Conservation (phyloP, 257 asterid genomes). For the Linderniella brevidens region DNA sequence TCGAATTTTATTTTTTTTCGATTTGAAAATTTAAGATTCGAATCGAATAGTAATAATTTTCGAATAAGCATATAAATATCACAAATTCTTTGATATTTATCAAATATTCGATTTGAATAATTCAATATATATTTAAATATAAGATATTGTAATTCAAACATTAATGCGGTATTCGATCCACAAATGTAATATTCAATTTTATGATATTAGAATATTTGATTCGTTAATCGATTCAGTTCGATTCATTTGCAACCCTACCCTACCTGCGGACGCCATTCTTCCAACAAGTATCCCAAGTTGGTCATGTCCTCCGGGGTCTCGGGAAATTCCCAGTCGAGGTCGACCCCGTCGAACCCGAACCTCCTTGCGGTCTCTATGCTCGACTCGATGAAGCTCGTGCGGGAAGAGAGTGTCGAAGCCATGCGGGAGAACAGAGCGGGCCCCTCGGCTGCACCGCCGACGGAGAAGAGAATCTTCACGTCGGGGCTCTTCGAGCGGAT, state of each 20-base stretch:
- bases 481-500: slow-evolving; percentile 32
- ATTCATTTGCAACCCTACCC: slow-evolving; percentile 23
- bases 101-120: no score
- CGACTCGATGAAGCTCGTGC: slow-evolving; percentile 33
- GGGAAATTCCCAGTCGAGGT: slow-evolving; percentile 79
- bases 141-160: no score
- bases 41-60: no score
- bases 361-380: slow-evolving; percentile 52
- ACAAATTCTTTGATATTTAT: no score
- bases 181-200: no score
- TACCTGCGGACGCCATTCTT: slow-evolving; percentile 55
- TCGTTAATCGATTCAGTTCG: no score
- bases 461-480: slow-evolving; percentile 35
- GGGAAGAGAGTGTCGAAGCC: slow-evolving; percentile 21
- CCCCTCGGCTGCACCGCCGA: slow-evolving; percentile 53
- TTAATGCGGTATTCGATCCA: no score
- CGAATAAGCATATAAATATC: no score
- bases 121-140: no score
- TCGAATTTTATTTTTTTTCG: no score
- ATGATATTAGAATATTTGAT: no score
- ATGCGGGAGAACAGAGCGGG: slow-evolving; percentile 24
- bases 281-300: slow-evolving; percentile 21
- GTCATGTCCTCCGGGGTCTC: slow-evolving; percentile 35
- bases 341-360: slow-evolving; percentile 56
- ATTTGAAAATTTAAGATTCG: no score